Evolutionary conservation across 2,329 filamentous ascomycete genomes (phyloP).

Genomic region (Leptographium radiaticola): DNA sequence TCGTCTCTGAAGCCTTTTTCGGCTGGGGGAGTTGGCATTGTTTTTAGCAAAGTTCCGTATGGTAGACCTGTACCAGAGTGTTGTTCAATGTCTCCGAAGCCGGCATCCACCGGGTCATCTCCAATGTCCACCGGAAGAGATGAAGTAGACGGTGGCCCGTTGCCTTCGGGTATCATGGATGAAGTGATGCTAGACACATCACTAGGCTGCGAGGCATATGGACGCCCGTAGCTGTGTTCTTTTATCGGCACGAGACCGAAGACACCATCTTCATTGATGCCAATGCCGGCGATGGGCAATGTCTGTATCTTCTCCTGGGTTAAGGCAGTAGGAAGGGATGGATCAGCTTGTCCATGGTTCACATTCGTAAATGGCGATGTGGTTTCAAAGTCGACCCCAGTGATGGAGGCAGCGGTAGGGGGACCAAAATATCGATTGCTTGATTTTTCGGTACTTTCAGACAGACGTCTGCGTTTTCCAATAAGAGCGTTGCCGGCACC

Average conservation of each 20-base stretch:
- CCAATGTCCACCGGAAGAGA: slow-evolving; percentile 10
- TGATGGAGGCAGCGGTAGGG: too few relatives aligned
- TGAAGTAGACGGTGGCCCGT: slow-evolving; percentile 18
- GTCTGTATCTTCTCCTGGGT: background rate
- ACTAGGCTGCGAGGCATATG: slow-evolving; percentile 20
- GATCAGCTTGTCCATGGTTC: background rate
- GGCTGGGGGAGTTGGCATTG: slow-evolving; percentile 27
- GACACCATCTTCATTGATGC: background rate
- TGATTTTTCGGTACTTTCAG: background rate
- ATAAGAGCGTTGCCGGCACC: background rate
- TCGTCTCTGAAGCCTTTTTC: slow-evolving; percentile 17
- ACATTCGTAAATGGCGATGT: background rate
- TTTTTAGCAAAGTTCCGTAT: slow-evolving; percentile 12
- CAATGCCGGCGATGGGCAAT: background rate
- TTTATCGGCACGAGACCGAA: slow-evolving; percentile 9
- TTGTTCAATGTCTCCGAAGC: background rate
- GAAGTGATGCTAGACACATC: slow-evolving; percentile 27
- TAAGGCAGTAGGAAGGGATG: background rate
- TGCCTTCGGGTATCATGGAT: slow-evolving; percentile 22
- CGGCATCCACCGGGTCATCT: slow-evolving; percentile 12
- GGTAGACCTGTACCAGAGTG: background rate
- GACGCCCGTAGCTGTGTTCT: slow-evolving; percentile 14
- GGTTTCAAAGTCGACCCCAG: background rate
- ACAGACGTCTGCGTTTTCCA: background rate
- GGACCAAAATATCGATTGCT: background rate